Base-by-base conservation (phyloP, 768 basidiomycete species). In the Serendipita sp. region DNA sequence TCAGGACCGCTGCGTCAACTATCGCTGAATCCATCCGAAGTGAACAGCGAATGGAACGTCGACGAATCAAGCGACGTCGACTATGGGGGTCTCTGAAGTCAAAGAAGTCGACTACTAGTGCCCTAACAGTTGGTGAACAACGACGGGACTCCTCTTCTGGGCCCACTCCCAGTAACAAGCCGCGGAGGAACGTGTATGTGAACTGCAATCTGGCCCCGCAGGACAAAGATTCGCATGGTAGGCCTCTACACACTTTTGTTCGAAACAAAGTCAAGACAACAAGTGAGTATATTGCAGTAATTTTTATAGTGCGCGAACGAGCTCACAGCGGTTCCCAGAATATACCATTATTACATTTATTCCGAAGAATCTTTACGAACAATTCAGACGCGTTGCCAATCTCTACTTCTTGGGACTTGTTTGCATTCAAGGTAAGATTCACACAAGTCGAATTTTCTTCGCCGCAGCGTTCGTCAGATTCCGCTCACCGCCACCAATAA, bases 181-280 rank as follows among this genome's bases (percentile, higher is more conserved):
- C 70, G 55, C 76, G 88, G 58, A 78, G 92, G 69, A 88, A 86
- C 68, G 73, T 97, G 65, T 90, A 91, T 72, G 83, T 96, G 66
- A 95, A 95, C 69, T 71, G 80, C 44, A 81, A 84, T 0, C 75
- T 88, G 36, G 78, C 85, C 3, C 75, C 81, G 23, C 74, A 78
- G 67, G 86, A 92, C 73, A 73, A 86, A 44, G 84, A 86, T 69
- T 73, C 76, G 2, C 71, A 82, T 55, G 90, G 89, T n/a, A 87
- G 94, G 65, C 92, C 90, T 0, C 74, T 80, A 63, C 82, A 75
- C 44, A 81, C 83, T n/a, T 97, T 93, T 74, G 81, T 82, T 34
- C 77, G 94, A 70, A 97, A 96, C 73, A 97, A 96, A 80, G 91
- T 97, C 67, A 80, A 87, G 71, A 96, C 94, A 44, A 88, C 87